These are phyloP conservation scores for Xylaria multiplex DNA, from an alignment of 2,329 filamentous ascomycete species.

Conservation along the genomic window DNA sequence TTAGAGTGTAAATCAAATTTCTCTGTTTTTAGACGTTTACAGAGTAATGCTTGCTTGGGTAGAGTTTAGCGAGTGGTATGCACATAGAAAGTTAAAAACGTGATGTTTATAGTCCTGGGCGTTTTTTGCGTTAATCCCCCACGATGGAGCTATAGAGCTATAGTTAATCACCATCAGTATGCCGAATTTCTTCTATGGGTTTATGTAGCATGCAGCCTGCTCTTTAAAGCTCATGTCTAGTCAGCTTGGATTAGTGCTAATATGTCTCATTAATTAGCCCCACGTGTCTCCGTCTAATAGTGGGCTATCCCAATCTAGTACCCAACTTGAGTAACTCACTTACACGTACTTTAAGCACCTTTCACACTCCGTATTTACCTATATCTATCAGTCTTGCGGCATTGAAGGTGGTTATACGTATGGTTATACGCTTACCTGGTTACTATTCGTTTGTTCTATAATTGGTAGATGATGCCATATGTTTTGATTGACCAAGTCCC, in stretches of 20 bases:
- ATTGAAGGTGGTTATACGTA: not conserved
- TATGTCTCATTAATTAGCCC: constrained; percentile 15
- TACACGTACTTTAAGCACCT: not conserved
- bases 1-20: constrained; percentile 56
- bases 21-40: constrained; percentile 48
- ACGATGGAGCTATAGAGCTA: not conserved
- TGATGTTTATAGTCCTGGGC: constrained; percentile 26
- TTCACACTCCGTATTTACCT: not conserved
- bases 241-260: not conserved
- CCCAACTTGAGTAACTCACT: constrained; percentile 1
- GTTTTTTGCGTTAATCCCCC: not conserved
- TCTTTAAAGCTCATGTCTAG: not conserved
- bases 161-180: not conserved
- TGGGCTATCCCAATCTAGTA: not conserved
- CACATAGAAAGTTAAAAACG: constrained; percentile 31
- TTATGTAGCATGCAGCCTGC: not conserved
- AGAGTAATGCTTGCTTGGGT: constrained; percentile 37
- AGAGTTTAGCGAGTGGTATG: constrained; percentile 26
- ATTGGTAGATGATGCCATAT: not conserved
- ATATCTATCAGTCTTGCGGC: not conserved
- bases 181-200: not conserved
- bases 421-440: not conserved
- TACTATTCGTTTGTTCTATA: not conserved
- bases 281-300: constrained; percentile 16
- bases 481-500: not conserved